Base-by-base conservation (phyloP, 2,329 filamentous ascomycete genomes). In the Xylogone sp. region DNA sequence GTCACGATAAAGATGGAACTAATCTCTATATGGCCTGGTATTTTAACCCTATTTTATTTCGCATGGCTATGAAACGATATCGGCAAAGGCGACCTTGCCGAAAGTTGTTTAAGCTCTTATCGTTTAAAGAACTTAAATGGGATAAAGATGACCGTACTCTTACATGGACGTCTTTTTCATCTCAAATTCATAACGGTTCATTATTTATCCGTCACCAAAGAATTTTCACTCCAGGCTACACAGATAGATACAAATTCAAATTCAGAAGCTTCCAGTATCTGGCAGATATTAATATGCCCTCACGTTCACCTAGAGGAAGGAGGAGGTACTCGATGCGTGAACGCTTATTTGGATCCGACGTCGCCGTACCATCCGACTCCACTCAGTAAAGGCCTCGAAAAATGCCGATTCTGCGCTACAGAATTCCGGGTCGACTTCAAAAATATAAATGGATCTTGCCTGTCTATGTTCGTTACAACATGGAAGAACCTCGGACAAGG, bases 401-500 rank as follows among this genome's bases (percentile, higher is more conserved):
- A 39, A 39, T 39, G n/a, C n/a, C 34, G 34, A 39, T 39, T 39
- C 39, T 57, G 50, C 43, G 27, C 48, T 39, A 57, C 48, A 1
- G 53, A 55, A 44, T 48, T 57, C 4, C 48, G 48, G 12, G 42
- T 57, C 19, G 51, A 52, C 19, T 57, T 57, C 18, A 55, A 57
- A 29, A 45, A 53, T 21, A 53, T 50, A 13, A 50, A 53, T 7
- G 49, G 21, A 21, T 50, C 24, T 8, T 46, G 52, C 3, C 52
- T 52, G 31, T 52, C 50, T 13, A 45, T 56, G 50, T 56, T 55
- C 24, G 20, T 56, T 16, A 55, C 54, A 21, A 46, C 34, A 22
- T 55, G 55, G 55, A 56, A 53, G 48, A 53, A 53, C 51, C n/a
- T 53, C 34, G 53, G 53, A n/a, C 42, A 53, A 27, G 50, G 50